These are phyloP conservation scores for Kalmusia sp. DNA, from an alignment of 2,329 filamentous ascomycete species.

Conservation along the genomic window DNA sequence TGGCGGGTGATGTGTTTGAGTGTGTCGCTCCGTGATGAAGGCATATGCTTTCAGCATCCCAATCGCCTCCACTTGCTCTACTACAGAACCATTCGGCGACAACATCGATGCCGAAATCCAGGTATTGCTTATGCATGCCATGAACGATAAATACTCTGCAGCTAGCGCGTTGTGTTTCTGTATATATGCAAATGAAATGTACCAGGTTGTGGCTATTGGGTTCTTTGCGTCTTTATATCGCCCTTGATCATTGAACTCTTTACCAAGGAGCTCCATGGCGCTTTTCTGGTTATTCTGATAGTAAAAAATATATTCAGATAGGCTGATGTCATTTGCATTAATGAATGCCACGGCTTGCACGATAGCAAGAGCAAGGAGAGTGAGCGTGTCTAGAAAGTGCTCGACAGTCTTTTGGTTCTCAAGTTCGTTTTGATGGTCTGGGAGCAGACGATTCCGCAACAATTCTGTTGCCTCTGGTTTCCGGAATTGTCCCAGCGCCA, in stretches of 20 bases:
- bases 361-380: conserved; percentile 21
- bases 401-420: conserved; percentile 6
- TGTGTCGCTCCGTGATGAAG: conserved; percentile 29
- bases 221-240: conserved; percentile 38
- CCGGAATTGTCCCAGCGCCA: conserved; percentile 43
- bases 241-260: conserved; percentile 39
- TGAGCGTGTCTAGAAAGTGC: conserved; percentile 35
- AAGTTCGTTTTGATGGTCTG: conserved; percentile 1
- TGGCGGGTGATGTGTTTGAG: neutral
- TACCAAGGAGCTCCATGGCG: conserved; percentile 32
- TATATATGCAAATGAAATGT: conserved; percentile 44
- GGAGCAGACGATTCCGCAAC: conserved; percentile 6
- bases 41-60: conserved; percentile 42
- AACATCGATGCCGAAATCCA: conserved; percentile 45
- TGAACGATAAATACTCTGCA: conserved; percentile 40
- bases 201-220: conserved; percentile 44
- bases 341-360: conserved; percentile 38
- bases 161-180: conserved; percentile 34
- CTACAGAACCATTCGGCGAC: conserved; percentile 21
- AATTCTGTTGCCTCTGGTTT: conserved; percentile 27
- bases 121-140: conserved; percentile 40
- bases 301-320: conserved; percentile 11
- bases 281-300: conserved; percentile 30
- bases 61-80: conserved; percentile 34
- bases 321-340: conserved; percentile 21